Evolutionary conservation across 106 monocot genomes (phyloP), one percentile per base, ranked within the genome.

Genomic region (Gastrodia elata): DNA sequence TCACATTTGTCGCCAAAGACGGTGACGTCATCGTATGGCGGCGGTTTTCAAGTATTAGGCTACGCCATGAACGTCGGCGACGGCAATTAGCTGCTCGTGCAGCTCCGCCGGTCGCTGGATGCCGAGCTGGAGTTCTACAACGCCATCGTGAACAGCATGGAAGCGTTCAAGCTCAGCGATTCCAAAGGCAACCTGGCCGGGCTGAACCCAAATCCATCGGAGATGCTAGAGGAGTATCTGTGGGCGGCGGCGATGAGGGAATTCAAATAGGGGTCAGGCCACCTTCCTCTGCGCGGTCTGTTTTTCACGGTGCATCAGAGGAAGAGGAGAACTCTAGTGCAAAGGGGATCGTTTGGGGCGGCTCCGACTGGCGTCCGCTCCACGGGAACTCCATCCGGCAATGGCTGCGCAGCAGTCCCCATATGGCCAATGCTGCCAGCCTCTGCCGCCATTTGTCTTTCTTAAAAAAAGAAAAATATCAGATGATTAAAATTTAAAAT

Each of bases 401-500:
- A 82, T 75, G 84, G 82, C 75, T 77, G 76, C 22, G 76, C 88
- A 84, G 90, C 65, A 86, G 86, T 77, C 70, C 84, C 39, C 48
- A 78, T 22, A 80, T 86, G 15, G 79, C 72, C 24, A 48, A 87
- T 16, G 85, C 88, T 0, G 64, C 78, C 0, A 76, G 83, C 64
- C 78, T 94, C 34, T 90, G 94, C 86, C 77, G 88, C 35, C 88
- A 91, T 39, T 94, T 94, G 81, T 90, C 88, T 0, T 68, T 94
- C 42, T 42, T 72, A 3, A 90, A 94, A 43, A 94, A n/a, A n/a
- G n/a, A n/a, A n/a, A n/a, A n/a, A n/a, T n/a, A n/a, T n/a, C n/a
- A n/a, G n/a, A n/a, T n/a, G n/a, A n/a, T n/a, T n/a, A n/a, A n/a
- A n/a, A n/a, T n/a, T n/a, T n/a, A n/a, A n/a, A n/a, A n/a, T n/a